Evolutionary conservation across 257 asterid species (phyloP).

Genomic region (Solanum chaucha): DNA sequence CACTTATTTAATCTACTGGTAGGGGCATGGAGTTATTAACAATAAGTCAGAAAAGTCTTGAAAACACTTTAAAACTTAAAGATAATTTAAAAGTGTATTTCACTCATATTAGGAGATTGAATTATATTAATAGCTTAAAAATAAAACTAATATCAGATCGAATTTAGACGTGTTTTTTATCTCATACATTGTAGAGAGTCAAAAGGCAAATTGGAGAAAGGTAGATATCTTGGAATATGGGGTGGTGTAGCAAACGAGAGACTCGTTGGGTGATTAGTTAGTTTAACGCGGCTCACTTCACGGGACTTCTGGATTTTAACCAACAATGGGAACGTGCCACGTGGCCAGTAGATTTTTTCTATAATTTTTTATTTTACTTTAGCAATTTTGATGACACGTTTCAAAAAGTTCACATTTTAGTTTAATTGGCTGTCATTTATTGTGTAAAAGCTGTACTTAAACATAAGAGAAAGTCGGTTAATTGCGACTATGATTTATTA

Average conservation of each 20-base stretch:
- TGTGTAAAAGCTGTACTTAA: neutral
- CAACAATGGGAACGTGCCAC: slow-evolving; percentile 6
- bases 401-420: neutral
- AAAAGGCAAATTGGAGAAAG: neutral
- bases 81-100: too few species aligned
- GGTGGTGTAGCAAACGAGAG: neutral
- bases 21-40: too few species aligned
- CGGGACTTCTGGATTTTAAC: slow-evolving; percentile 1
- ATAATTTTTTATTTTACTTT: neutral
- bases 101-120: too few species aligned
- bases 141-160: too few species aligned
- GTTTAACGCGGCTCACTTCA: slow-evolving; percentile 9
- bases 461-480: neutral
- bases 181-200: neutral
- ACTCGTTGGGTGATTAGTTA: neutral
- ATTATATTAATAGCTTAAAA: too few species aligned
- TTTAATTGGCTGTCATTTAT: neutral
- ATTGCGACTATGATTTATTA: neutral
- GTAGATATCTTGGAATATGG: neutral
- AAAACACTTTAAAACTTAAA: too few species aligned
- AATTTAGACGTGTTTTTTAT: too few species aligned
- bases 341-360: neutral
- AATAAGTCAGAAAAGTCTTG: too few species aligned
- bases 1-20: too few species aligned
- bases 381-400: neutral